Percentiles rank a stretch among this genome's conserved stretches.
Conservation (phyloP, 225 moss, liverwort and hornwort species). For the Bryoerythrophyllum caledonicum region DNA sequence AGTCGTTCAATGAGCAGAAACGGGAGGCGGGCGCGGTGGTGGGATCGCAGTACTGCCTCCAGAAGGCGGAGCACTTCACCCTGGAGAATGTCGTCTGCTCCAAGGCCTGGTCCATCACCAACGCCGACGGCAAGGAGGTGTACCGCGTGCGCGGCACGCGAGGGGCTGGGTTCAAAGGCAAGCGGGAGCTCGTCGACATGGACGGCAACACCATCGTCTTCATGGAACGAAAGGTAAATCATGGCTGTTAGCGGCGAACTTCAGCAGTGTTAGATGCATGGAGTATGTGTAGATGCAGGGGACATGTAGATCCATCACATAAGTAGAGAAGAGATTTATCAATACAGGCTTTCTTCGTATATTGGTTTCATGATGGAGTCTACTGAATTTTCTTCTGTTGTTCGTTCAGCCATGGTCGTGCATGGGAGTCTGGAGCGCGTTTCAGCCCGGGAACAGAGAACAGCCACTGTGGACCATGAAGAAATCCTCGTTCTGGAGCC, state of each 20-base stretch:
- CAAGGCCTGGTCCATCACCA: slow-evolving; percentile 47
- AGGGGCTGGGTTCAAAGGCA: not conserved
- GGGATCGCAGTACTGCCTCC: slow-evolving; percentile 28
- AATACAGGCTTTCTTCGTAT: too few species aligned
- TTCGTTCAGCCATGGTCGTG: slow-evolving; percentile 33
- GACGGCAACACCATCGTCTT: slow-evolving; percentile 27
- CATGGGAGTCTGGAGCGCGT: slow-evolving; percentile 22
- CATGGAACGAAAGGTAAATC: slow-evolving; percentile 34
- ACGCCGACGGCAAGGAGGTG: slow-evolving; percentile 22
- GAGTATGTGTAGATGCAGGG: too few species aligned
- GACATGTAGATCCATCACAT: too few species aligned
- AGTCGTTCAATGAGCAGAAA: slow-evolving; percentile 10
- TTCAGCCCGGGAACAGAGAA: slow-evolving; percentile 25
- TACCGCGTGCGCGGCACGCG: slow-evolving; percentile 30
- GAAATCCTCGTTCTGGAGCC: not conserved
- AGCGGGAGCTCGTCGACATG: slow-evolving; percentile 40
- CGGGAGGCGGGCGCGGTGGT: slow-evolving; percentile 33
- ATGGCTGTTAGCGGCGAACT: too few species aligned
- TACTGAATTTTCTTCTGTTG: not conserved
- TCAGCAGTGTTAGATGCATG: too few species aligned
- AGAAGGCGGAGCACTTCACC: slow-evolving; percentile 29
- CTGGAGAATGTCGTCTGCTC: slow-evolving; percentile 27
- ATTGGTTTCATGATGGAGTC: too few species aligned
- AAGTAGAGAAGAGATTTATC: too few species aligned
- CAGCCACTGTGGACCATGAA: slow-evolving; percentile 36